Evolutionary conservation across 2,329 filamentous ascomycete genomes (phyloP).

Genomic region (Amauroascus verrucosus): DNA sequence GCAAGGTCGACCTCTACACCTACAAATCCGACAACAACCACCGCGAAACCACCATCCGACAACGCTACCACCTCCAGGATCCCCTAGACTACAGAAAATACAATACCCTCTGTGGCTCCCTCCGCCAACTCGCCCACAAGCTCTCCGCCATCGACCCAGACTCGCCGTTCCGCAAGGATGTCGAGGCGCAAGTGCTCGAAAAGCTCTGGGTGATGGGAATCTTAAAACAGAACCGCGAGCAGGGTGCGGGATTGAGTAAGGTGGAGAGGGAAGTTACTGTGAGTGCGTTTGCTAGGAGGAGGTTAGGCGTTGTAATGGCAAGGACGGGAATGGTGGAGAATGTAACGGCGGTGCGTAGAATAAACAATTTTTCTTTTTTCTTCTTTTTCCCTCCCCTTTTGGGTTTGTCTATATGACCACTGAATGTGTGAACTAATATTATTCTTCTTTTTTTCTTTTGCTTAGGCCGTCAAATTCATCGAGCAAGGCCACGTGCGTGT

Average conservation of each 20-base stretch:
- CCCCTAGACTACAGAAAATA: constrained; percentile 70
- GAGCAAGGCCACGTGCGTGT: constrained; percentile 92
- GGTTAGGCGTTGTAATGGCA: constrained; percentile 85
- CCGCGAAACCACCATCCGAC: constrained; percentile 66
- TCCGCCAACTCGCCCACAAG: constrained; percentile 80
- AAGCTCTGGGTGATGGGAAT: constrained; percentile 93
- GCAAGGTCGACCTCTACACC: constrained; percentile 86
- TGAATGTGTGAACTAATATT: background rate
- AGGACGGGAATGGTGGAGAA: constrained; percentile 84
- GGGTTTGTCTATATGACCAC: background rate
- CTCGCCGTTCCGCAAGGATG: constrained; percentile 63
- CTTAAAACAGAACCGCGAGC: constrained; percentile 61
- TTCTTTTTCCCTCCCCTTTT: constrained; percentile 12
- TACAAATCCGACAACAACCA: constrained; percentile 84
- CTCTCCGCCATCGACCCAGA: constrained; percentile 71
- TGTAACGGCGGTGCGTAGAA: constrained; percentile 57
- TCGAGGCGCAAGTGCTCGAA: constrained; percentile 76
- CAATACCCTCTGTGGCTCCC: constrained; percentile 60
- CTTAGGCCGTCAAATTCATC: constrained; percentile 58
- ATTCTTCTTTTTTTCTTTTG: background rate
- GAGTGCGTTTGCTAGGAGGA: constrained; percentile 70
- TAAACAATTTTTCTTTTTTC: background rate
- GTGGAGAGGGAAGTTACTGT: constrained; percentile 87
- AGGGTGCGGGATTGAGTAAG: constrained; percentile 56
- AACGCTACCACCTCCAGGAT: constrained; percentile 85